phyloP scores from a whole-genome alignment of 2,329 filamentous ascomycete species.

The Scortechinia acanthostroma region DNA sequence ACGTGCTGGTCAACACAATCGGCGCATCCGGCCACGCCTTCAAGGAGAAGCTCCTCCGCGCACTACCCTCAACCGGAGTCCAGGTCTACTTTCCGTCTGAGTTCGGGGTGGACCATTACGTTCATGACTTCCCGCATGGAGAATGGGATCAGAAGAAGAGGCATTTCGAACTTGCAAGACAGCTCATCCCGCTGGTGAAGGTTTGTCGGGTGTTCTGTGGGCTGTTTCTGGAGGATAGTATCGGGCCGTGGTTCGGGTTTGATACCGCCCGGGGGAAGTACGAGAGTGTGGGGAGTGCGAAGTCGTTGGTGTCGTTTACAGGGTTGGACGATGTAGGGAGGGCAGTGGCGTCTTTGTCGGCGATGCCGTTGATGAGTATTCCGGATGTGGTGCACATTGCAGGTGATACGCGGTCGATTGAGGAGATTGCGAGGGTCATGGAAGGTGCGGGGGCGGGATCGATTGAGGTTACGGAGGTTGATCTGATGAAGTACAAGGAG shows the following conservation, averaged over 20 bases:
- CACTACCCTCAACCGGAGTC: slow-evolving; percentile 12
- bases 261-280: slow-evolving; percentile 15
- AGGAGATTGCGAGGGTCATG: slow-evolving; percentile 15
- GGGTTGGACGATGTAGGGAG: slow-evolving; percentile 17
- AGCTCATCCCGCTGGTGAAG: slow-evolving; percentile 9
- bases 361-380: slow-evolving; percentile 9
- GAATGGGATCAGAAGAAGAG: slow-evolving; percentile 22
- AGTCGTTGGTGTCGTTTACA: slow-evolving; percentile 17
- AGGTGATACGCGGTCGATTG: slow-evolving; percentile 13
- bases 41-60: slow-evolving; percentile 14
- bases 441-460: slow-evolving; percentile 10
- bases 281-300: slow-evolving; percentile 14
- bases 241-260: slow-evolving; percentile 23
- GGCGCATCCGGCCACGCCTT: slow-evolving; percentile 14
- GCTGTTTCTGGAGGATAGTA: slow-evolving; percentile 19
- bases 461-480: slow-evolving; percentile 12
- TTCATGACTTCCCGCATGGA: slow-evolving; percentile 20
- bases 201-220: slow-evolving; percentile 19
- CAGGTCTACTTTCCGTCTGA: slow-evolving; percentile 24
- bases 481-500: slow-evolving; percentile 13
- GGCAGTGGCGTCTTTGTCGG: slow-evolving; percentile 15
- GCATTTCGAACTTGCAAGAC: slow-evolving; percentile 12
- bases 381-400: slow-evolving; percentile 15
- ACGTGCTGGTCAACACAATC: slow-evolving; percentile 20
- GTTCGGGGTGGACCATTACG: slow-evolving; percentile 24